phyloP scores from a whole-genome alignment of 345 rosid species.

The Citrus glauca region DNA sequence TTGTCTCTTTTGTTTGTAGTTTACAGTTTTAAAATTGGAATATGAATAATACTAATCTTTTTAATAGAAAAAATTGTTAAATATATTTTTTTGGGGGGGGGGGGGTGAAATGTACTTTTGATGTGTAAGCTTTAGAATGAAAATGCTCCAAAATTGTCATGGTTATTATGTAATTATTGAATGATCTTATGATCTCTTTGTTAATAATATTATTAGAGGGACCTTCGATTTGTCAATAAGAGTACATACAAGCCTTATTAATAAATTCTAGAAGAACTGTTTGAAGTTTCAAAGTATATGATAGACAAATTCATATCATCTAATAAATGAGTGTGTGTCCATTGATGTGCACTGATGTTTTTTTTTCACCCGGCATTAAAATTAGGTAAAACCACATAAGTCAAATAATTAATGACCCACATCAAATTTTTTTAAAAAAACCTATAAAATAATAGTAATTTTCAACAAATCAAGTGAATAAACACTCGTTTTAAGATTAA shows the following conservation, averaged over 20 bases:
- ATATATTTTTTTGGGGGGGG: background rate
- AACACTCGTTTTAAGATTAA: background rate
- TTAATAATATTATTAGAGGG: background rate
- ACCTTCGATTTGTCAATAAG: background rate
- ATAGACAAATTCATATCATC: background rate
- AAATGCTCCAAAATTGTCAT: background rate
- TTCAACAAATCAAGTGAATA: background rate
- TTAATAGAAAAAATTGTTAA: background rate
- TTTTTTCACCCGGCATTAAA: background rate
- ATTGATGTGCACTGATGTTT: background rate
- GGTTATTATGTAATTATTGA: background rate
- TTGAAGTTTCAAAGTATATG: background rate
- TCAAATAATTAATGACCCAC: background rate
- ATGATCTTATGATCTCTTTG: background rate
- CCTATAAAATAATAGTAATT: background rate
- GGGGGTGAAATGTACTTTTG: background rate
- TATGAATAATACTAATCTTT: too few species aligned
- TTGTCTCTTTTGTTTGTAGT: too few species aligned
- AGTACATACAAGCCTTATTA: background rate
- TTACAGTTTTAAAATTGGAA: too few species aligned
- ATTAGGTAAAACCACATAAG: background rate
- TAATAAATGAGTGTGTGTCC: background rate
- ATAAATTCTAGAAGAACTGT: background rate
- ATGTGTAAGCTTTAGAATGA: background rate
- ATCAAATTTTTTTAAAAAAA: background rate